Evolutionary conservation across 2,329 filamentous ascomycete species (phyloP), one percentile per base, ranked within the genome.

Genomic region (Aotearoamyces nothofagi): DNA sequence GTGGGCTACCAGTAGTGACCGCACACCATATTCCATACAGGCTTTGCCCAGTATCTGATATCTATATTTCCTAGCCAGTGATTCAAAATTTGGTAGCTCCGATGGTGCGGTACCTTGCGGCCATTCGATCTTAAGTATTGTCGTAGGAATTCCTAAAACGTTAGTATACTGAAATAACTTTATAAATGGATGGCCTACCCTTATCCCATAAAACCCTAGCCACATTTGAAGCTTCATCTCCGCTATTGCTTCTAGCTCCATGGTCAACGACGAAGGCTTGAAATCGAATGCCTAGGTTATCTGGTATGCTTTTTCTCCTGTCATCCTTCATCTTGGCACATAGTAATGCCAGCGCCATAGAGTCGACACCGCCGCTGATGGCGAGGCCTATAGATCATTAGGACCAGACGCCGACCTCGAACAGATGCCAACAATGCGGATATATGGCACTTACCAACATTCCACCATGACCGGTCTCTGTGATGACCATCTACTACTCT

Each of bases 361-460:
- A 96, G 53, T 98, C 90, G 22, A 90, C 80, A 5, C 90, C 90
- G 14, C 90, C 90, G 46, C 86, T 94, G 36, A 96, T 61, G 10
- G 86, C 90, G 34, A 96, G 58, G 30, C 66, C 77, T 81, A 37
- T 26, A 1, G 9, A 7, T 16, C 15, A 19, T 38, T 22, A 29
- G 20, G n/a, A n/a, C n/a, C n/a, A n/a, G n/a, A n/a, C n/a, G n/a
- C n/a, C n/a, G n/a, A n/a, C n/a, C n/a, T n/a, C n/a, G n/a, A n/a
- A n/a, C n/a, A n/a, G n/a, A n/a, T n/a, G n/a, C n/a, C n/a, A n/a
- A n/a, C n/a, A n/a, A n/a, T n/a, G n/a, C n/a, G n/a, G n/a, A n/a
- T n/a, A n/a, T n/a, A n/a, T n/a, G n/a, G n/a, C n/a, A n/a, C n/a
- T n/a, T n/a, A n/a, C n/a, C n/a, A n/a, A n/a, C n/a, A n/a, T n/a